Percentiles rank a stretch among this genome's conserved stretches.
Conservation (phyloP, 1,139 yeast species). For the Eremothecium cymbalariae region DNA sequence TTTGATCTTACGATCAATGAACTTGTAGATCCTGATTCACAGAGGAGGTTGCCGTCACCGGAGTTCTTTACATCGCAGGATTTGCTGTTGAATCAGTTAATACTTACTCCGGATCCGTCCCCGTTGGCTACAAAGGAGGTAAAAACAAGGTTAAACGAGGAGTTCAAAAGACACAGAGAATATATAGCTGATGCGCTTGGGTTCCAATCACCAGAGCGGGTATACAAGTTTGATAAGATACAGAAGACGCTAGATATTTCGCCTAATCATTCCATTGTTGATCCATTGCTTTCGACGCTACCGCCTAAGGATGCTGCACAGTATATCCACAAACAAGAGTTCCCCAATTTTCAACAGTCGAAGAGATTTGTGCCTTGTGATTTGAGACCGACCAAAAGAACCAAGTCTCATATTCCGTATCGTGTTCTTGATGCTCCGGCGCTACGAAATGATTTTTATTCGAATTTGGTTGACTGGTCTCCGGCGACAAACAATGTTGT, state of each 20-base stretch:
- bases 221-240: slow-evolving; percentile 12
- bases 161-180: slow-evolving; percentile 26
- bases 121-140: slow-evolving; percentile 17
- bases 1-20: slow-evolving; percentile 14
- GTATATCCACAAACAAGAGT: slow-evolving; percentile 17
- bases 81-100: slow-evolving; percentile 21
- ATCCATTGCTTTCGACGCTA: slow-evolving; percentile 18
- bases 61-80: slow-evolving; percentile 27
- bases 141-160: slow-evolving; percentile 9
- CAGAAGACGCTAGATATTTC: slow-evolving; percentile 2
- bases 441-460: slow-evolving; percentile 70
- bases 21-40: slow-evolving; percentile 11
- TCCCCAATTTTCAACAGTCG: slow-evolving; percentile 10
- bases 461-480: slow-evolving; percentile 75
- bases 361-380: slow-evolving; percentile 9
- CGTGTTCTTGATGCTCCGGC: slow-evolving; percentile 67
- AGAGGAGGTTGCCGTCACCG: slow-evolving; percentile 20
- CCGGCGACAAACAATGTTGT: slow-evolving; percentile 44
- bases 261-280: slow-evolving; percentile 15
- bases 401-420: slow-evolving; percentile 36
- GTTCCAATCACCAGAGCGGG: slow-evolving; percentile 27
- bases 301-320: slow-evolving; percentile 20
- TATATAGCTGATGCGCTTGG: slow-evolving; percentile 47
- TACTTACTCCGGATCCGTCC: slow-evolving; percentile 14
- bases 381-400: slow-evolving; percentile 18